phyloP scores from a whole-genome alignment of 345 rosid genomes.

The Citrus cavaleriei region DNA sequence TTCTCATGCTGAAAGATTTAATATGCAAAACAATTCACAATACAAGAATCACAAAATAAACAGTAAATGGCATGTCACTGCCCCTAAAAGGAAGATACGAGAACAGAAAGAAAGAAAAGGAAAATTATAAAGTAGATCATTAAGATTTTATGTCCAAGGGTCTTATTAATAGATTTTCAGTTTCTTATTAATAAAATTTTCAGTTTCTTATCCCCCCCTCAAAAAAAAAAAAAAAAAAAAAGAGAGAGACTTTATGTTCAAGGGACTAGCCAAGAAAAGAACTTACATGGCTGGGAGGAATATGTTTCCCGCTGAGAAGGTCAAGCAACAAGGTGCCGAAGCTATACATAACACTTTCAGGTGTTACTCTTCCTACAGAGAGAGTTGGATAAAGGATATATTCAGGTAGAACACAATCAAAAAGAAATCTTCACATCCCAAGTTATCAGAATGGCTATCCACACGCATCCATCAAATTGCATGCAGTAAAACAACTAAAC shows the following conservation, averaged over 20 bases:
- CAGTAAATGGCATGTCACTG: not conserved
- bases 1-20: not conserved
- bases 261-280: not conserved
- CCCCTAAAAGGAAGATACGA: not conserved
- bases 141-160: not conserved
- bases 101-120: not conserved
- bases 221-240: no score
- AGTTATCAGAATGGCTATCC: not conserved
- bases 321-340: constrained; percentile 90
- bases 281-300: constrained; percentile 95
- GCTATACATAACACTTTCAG: constrained; percentile 91
- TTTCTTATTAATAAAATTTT: no score
- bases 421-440: not conserved
- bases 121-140: not conserved
- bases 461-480: not conserved
- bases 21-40: not conserved
- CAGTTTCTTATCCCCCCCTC: no score
- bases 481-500: not conserved
- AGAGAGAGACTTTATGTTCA: not conserved
- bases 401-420: not conserved
- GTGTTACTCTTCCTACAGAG: constrained; percentile 69
- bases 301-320: constrained; percentile 94
- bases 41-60: not conserved
- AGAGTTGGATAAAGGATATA: constrained; percentile 1
- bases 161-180: no score